phyloP scores from a whole-genome alignment of 2,329 filamentous ascomycete genomes.

The Triangularia verruculosa region DNA sequence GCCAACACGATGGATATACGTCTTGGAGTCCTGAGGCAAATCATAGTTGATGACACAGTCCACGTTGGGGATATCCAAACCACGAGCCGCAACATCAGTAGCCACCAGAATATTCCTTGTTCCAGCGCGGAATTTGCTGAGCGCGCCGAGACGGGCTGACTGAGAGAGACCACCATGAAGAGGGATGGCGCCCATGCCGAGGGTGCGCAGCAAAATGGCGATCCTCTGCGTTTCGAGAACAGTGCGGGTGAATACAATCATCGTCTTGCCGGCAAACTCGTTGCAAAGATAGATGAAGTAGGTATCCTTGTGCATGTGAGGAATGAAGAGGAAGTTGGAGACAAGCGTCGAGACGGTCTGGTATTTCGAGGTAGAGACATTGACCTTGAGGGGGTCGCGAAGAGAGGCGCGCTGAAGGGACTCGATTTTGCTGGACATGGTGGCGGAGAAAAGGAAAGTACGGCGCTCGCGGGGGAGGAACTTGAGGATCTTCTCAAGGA shows the following conservation, averaged over 20 bases:
- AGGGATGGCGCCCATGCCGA: slow-evolving; percentile 88
- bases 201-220: slow-evolving; percentile 74
- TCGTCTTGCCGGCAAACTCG: slow-evolving; percentile 80
- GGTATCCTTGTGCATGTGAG: slow-evolving; percentile 82
- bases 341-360: slow-evolving; percentile 87
- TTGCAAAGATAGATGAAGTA: slow-evolving; percentile 85
- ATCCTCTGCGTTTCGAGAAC: slow-evolving; percentile 87
- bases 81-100: slow-evolving; percentile 89
- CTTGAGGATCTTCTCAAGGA: slow-evolving; percentile 89
- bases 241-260: slow-evolving; percentile 88
- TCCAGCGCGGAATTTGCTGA: slow-evolving; percentile 84
- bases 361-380: slow-evolving; percentile 78
- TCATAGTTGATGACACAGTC: slow-evolving; percentile 85
- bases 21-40: slow-evolving; percentile 79
- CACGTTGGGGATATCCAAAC: slow-evolving; percentile 89
- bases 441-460: slow-evolving; percentile 91
- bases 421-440: slow-evolving; percentile 91
- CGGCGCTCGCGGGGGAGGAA: slow-evolving; percentile 74
- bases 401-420: slow-evolving; percentile 86
- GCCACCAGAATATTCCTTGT: slow-evolving; percentile 85
- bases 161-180: slow-evolving; percentile 91
- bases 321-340: slow-evolving; percentile 83
- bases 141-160: slow-evolving; percentile 76
- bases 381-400: slow-evolving; percentile 77
- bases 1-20: slow-evolving; percentile 86